Conservation (phyloP, 2,329 filamentous ascomycete genomes). For the Bertia moriformis region DNA sequence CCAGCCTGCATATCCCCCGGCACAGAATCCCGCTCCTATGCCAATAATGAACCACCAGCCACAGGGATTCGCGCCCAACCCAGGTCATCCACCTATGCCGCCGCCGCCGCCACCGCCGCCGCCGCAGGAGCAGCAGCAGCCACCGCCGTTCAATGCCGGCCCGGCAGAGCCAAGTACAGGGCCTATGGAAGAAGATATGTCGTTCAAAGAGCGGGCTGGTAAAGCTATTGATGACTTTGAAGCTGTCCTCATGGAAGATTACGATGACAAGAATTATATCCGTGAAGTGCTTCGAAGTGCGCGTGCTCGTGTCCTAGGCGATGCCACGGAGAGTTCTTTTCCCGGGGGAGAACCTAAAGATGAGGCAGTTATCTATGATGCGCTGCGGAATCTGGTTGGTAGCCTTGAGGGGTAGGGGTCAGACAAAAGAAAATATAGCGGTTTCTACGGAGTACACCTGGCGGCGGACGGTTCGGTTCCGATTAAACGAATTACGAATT, state of each 20-base stretch:
- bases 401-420: constrained; percentile 11
- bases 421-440: no score
- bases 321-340: constrained; percentile 22
- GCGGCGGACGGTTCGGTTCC: no score
- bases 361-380: constrained; percentile 23
- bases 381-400: constrained; percentile 19
- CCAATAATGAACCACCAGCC: no score
- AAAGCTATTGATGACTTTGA: constrained; percentile 27
- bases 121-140: background rate
- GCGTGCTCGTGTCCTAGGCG: constrained; percentile 20
- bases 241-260: constrained; percentile 24
- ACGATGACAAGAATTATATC: constrained; percentile 26
- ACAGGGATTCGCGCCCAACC: no score
- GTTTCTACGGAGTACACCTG: no score
- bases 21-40: background rate
- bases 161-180: background rate
- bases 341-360: constrained; percentile 24
- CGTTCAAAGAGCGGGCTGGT: constrained; percentile 21
- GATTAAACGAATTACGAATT: no score
- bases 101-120: no score
- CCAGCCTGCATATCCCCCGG: background rate
- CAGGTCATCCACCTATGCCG: background rate
- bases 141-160: background rate
- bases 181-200: no score
- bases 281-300: constrained; percentile 24